Evolutionary conservation across 2,329 filamentous ascomycete genomes (phyloP), one percentile per base, ranked within the genome.

Genomic region (Mycogone perniciosa): DNA sequence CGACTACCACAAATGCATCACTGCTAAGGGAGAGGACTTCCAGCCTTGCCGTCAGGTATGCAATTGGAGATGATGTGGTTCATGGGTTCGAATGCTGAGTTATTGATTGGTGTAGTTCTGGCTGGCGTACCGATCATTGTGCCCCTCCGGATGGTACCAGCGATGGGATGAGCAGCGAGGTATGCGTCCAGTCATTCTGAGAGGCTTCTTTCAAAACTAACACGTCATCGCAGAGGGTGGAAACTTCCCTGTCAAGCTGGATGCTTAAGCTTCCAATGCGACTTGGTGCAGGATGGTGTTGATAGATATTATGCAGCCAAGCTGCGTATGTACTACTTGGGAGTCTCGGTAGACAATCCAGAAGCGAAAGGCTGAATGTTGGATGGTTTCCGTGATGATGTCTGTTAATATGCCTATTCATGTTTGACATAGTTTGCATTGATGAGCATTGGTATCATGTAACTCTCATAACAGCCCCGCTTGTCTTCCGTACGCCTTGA

Each of bases 1-100:
- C 79, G 93, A 99, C 76, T 97, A 99, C 82, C 89, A 99, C 85
- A 99, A 99, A 84, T 99, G 93, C 81, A 90, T 96, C 75, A 79
- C 86, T 70, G 92, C 91, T 76, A 97, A 97, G 84, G 92, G 92
- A 75, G 92, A 97, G 80, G 91, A 96, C 70, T 97, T 97, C 74
- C 86, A 88, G 64, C 92, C 92, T 60, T 97, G 92, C 87, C 86
- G 85, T 68, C 91, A 96, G 86, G 91, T 96, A 85, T 60, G 71
- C 51, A 33, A n/a, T 34, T 13, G 30, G 29, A 11, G n/a, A 29
- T 27, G 4, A 9, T 38, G 10, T 26, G 10, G 8, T 30, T 40
- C 35, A 26, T 31, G 37, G 13, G 51, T 20, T 20, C 38, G 44
- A 26, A 39, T 29, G 20, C 13, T 30, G 37, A 33, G 20, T 34